Percentiles rank a stretch among this genome's conserved stretches.
Conservation (phyloP, 352 stramenopile genomes). For the Blastocystis sp. region DNA sequence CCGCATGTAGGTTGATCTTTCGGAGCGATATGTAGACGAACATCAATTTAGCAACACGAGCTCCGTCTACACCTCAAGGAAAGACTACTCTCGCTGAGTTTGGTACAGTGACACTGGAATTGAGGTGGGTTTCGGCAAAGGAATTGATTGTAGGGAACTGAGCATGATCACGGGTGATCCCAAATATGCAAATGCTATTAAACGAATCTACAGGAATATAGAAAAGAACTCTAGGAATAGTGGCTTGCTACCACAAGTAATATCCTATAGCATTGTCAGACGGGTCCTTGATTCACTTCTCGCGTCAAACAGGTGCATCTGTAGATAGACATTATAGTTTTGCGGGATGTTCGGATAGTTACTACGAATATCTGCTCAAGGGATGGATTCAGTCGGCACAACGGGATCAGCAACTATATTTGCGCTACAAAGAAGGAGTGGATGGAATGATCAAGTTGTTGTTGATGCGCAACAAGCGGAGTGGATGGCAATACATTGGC, state of each 20-base stretch:
- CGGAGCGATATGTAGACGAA: conserved; percentile 77
- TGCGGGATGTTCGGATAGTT: conserved; percentile 76
- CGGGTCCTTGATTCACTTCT: background rate
- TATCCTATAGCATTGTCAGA: conserved; percentile 21
- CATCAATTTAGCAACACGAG: conserved; percentile 64
- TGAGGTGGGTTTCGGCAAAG: conserved; percentile 64
- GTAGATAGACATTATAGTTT: conserved; percentile 66
- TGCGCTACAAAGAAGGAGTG: conserved; percentile 74
- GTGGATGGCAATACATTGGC: conserved; percentile 68
- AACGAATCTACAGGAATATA: background rate
- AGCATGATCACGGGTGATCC: conserved; percentile 74
- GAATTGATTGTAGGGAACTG: conserved; percentile 66
- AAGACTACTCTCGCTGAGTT: conserved; percentile 71
- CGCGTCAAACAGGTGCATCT: background rate
- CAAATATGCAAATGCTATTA: conserved; percentile 72
- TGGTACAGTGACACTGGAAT: conserved; percentile 77
- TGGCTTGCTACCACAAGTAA: conserved; percentile 20
- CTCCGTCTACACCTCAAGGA: background rate
- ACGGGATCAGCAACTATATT: conserved; percentile 70
- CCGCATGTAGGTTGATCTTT: conserved; percentile 81
- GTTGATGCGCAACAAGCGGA: conserved; percentile 70
- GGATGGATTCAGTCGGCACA: conserved; percentile 71
- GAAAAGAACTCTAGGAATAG: background rate
- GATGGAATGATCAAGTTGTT: conserved; percentile 71
- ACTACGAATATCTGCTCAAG: conserved; percentile 84